Percentiles rank a stretch among this genome's conserved stretches.
Conservation (phyloP, 2,329 filamentous ascomycete species). For the Achaetomium macrosporum region DNA sequence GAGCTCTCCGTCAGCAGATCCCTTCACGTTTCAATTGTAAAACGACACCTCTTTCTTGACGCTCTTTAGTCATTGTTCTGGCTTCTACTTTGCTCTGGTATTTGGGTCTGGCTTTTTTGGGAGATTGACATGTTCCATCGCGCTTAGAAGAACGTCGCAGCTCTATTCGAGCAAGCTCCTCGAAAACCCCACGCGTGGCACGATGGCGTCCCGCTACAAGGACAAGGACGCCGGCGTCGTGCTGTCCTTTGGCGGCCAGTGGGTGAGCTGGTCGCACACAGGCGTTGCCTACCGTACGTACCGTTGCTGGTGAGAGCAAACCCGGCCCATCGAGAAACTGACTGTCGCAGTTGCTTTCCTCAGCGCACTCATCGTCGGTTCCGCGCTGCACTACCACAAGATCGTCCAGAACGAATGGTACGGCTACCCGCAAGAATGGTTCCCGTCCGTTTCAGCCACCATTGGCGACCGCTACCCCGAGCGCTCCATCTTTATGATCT, state of each 20-base stretch:
- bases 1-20: neutral
- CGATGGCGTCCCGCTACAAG: constrained; percentile 50
- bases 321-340: neutral
- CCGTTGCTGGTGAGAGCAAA: neutral
- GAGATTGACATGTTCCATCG: neutral
- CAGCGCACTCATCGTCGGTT: constrained; percentile 76
- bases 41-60: neutral
- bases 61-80: neutral
- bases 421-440: constrained; percentile 93
- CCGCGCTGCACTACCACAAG: constrained; percentile 84
- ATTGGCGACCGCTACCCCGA: constrained; percentile 98
- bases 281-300: constrained; percentile 68
- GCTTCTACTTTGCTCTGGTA: neutral
- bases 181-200: neutral
- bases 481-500: constrained; percentile 92
- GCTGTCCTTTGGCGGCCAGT: constrained; percentile 71
- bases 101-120: neutral
- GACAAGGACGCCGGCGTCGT: constrained; percentile 58
- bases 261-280: constrained; percentile 87
- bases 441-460: constrained; percentile 90
- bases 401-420: constrained; percentile 97
- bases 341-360: constrained; percentile 65
- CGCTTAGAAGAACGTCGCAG: neutral
- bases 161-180: neutral
- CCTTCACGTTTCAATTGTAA: too few species aligned